A percentile compares a stretch with the other conserved stretches of the same genome.
These are phyloP conservation scores for Aquilaria malaccensis DNA, from an alignment of 345 rosid species.

Conservation along the genomic window DNA sequence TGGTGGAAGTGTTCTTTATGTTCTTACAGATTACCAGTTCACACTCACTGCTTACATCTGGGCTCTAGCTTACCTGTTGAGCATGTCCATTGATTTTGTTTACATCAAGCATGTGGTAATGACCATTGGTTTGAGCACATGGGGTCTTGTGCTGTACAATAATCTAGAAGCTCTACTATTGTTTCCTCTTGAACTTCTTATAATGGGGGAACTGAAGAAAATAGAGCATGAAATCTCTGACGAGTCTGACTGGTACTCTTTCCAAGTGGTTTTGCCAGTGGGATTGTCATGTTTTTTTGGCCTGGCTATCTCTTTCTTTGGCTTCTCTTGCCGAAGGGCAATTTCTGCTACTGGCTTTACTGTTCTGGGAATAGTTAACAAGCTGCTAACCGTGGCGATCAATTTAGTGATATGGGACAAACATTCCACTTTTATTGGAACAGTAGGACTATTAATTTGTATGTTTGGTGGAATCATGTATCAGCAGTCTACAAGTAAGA, in stretches of 20 bases:
- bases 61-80: conserved; percentile 83
- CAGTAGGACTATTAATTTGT: conserved; percentile 82
- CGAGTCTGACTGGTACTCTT: conserved; percentile 72
- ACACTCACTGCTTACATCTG: conserved; percentile 76
- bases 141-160: conserved; percentile 97
- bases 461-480: conserved; percentile 90
- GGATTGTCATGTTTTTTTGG: conserved; percentile 89
- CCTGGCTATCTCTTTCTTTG: conserved; percentile 89
- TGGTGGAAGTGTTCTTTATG: conserved; percentile 83
- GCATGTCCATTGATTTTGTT: conserved; percentile 96
- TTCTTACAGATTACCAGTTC: conserved; percentile 84
- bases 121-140: conserved; percentile 89
- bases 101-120: conserved; percentile 97
- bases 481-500: conserved; percentile 73
- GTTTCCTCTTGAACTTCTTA: conserved; percentile 84
- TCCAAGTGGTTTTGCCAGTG: conserved; percentile 73
- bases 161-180: conserved; percentile 90
- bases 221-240: conserved; percentile 67
- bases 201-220: conserved; percentile 94
- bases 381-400: conserved; percentile 82
- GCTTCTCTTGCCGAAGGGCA: conserved; percentile 88
- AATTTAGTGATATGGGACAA: conserved; percentile 90
- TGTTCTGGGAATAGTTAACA: conserved; percentile 94
- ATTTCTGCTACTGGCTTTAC: conserved; percentile 98
- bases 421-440: conserved; percentile 76